Evolutionary conservation across 805 yeast species (phyloP), one percentile per base, ranked within the genome.

Genomic region (Kodamaea fukazawae): DNA sequence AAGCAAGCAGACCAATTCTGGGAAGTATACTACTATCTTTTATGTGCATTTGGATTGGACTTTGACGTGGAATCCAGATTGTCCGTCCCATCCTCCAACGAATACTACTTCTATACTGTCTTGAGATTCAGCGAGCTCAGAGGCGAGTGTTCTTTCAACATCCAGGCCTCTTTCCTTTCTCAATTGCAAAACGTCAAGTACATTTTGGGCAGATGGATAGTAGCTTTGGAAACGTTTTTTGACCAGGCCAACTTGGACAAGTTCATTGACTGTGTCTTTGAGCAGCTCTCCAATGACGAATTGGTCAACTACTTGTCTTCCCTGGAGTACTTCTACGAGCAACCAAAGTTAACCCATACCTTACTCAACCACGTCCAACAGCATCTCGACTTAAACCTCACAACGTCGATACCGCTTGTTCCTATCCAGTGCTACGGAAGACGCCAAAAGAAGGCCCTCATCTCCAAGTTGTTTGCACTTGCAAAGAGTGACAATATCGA

Each of bases 131-230:
- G 75, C 27, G 85, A 79, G 48, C 53, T 77, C 16, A 61, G 60
- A 18, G 60, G 56, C 4, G 33, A 39, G 34, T 34, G 34, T 14
- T n/a, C 29, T 10, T 10, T 27, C 3, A 11, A 20, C 13, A 16
- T 38, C 3, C 37, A 33, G 28, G n/a, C 32, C 13, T 18, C 14
- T 3, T 39, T 39, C 20, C 14, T 39, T 15, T 33, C 12, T 8
- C 39, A 3, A 9, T 25, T 4, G 29, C 32, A 26, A 12, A 43
- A 7, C 38, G 36, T 39, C 14, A 13, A 34, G 1, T 40, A 43
- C 10, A 36, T 58, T 1, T 67, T 80, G 37, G 34, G 50, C 7
- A 74, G 86, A 49, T 83, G 88, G 88, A 50, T 71, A 29, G 73
- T 81, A 1, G 43, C 82, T 1, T 40, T 71, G 29, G 64, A 76